A percentile compares a stretch with the other conserved stretches of the same genome.
These are phyloP conservation scores for Chrysochromulina parva DNA, from an alignment of 78 protist species.

Conservation along the genomic window DNA sequence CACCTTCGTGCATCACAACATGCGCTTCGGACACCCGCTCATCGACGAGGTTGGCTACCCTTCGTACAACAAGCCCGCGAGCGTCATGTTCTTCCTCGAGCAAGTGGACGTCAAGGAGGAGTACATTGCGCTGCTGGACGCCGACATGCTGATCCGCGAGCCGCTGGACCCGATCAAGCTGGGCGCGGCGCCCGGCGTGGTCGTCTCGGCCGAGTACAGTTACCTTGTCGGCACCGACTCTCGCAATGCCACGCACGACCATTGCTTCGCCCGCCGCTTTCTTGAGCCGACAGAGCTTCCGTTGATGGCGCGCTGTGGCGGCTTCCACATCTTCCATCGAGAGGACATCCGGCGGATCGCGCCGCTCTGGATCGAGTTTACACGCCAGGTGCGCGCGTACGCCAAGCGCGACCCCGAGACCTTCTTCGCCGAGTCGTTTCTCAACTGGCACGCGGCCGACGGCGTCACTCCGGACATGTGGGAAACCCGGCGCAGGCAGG, in stretches of 20 bases:
- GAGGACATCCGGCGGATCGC: not conserved
- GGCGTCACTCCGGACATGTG: too few species aligned
- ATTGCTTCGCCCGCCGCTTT: not conserved
- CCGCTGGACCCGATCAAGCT: not conserved
- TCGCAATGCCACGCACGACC: too few species aligned
- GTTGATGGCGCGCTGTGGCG: not conserved
- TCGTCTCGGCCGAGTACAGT: conserved; percentile 1
- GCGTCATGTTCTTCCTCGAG: not conserved
- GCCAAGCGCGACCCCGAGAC: not conserved
- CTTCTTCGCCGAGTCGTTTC: not conserved
- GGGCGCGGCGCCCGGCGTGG: not conserved
- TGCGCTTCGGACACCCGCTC: not conserved
- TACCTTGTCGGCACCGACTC: not conserved
- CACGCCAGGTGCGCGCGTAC: not conserved
- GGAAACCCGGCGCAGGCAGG: not conserved
- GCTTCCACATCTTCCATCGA: not conserved
- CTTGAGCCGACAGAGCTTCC: not conserved
- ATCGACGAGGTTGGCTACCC: not conserved
- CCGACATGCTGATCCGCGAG: not conserved
- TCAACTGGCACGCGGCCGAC: not conserved
- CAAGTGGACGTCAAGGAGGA: not conserved
- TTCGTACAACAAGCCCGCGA: conserved; percentile 10
- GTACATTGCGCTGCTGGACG: not conserved
- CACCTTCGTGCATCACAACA: not conserved
- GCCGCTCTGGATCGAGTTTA: not conserved